Evolutionary conservation across 2,329 filamentous ascomycete species (phyloP), one percentile per base, ranked within the genome.

Genomic region (Epichloe typhina): DNA sequence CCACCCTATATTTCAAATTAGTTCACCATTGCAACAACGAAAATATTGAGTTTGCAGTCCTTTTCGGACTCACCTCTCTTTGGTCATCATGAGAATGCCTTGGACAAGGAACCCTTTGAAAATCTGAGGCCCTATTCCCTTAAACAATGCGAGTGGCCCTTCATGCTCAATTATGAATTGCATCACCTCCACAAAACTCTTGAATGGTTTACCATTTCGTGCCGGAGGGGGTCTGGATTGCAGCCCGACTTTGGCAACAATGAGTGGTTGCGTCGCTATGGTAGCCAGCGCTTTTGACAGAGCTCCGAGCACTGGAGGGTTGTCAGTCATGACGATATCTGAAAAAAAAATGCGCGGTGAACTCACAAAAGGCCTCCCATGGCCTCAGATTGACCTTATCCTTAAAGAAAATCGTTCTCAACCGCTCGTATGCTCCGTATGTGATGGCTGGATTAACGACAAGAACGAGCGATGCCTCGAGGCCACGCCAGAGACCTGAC

Each of bases 61-160:
- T 11, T 12, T 23, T 11, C 21, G 3, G 7, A 61, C 74, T 58
- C 75, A 89, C 86, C 89, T 80, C 70, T 98, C 93, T 71, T 98
- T 98, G 46, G 89, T 93, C 89, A 96, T 98, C 93, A 98, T 98
- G 39, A 98, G 74, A 51, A 98, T 81, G 47, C 93, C 93, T 64
- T 98, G 93, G 2, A 98, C 93, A 46, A 98, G 66, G 49, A 98
- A 70, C 1, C 93, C 93, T 70, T 98, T 98, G 53, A 89, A 68
- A 48, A 98, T 86, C 67, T 98, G 93, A 3, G 93, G 93, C 0
- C 82, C 89, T 58, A 98, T 95, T 41, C 93, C 93, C 72, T 98
- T 98, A 75, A 97, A 98, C 1, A 98, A 75, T n/a, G 85, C 85
- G 12, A 84, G 61, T 1, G 79, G 65, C 3, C 93, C 93, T 64